Evolutionary conservation across 208 protist genomes (phyloP).

Genomic region (Acanthamoeba sp.): DNA sequence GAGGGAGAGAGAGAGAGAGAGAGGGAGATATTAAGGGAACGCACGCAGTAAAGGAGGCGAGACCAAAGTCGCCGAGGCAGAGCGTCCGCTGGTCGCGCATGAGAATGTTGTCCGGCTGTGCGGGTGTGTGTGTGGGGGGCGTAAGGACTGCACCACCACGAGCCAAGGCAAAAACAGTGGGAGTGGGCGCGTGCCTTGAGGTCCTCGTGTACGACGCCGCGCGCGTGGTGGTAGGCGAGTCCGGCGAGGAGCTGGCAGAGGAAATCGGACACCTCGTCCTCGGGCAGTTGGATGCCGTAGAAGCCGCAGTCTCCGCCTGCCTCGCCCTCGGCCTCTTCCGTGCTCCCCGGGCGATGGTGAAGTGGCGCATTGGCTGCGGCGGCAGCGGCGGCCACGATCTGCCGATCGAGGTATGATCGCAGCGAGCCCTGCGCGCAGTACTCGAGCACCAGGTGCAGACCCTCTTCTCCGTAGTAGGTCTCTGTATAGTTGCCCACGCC

Average conservation of each 20-base stretch:
- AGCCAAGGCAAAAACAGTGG: no score
- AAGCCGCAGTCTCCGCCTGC: background rate
- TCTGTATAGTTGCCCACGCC: no score
- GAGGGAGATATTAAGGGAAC: background rate
- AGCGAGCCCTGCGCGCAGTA: conserved; percentile 45
- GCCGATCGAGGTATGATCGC: conserved; percentile 43
- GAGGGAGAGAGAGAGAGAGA: background rate
- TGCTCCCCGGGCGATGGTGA: background rate
- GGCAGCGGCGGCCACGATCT: background rate
- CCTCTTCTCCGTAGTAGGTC: conserved; percentile 44
- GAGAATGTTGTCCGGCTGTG: conserved; percentile 61
- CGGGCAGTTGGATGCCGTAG: background rate
- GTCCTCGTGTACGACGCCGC: conserved; percentile 55
- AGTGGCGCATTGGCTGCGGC: background rate
- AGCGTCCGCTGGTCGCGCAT: conserved; percentile 15
- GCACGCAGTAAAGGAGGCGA: conserved; percentile 33
- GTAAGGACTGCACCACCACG: no score
- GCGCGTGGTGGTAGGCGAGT: conserved; percentile 31
- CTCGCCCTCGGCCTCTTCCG: background rate
- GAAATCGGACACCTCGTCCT: background rate
- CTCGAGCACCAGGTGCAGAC: conserved; percentile 59
- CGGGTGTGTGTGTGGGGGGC: background rate
- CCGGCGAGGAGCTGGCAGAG: conserved; percentile 47
- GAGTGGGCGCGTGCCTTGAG: no score
- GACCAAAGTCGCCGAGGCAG: conserved; percentile 44